These are phyloP conservation scores for Moniliella sp. DNA, from an alignment of 1,284 basidiomycete species.

Conservation along the genomic window DNA sequence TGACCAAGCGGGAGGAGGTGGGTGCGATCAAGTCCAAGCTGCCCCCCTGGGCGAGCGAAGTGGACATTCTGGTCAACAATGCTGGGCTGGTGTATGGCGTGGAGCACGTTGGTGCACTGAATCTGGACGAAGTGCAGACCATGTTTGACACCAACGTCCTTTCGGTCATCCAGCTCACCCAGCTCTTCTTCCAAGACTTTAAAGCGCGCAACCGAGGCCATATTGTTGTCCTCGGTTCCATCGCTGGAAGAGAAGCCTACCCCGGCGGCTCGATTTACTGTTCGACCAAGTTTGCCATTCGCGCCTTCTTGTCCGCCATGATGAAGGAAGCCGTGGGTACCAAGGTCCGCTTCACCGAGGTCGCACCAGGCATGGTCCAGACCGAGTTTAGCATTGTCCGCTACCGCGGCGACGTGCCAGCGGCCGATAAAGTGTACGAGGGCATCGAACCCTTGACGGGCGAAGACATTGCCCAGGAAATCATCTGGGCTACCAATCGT, in stretches of 20 bases:
- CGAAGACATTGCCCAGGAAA: constrained; percentile 56
- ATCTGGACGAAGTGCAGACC: constrained; percentile 46
- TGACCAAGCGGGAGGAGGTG: constrained; percentile 12
- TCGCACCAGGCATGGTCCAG: constrained; percentile 54
- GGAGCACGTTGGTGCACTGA: constrained; percentile 59
- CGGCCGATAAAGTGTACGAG: constrained; percentile 23
- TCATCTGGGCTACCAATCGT: constrained; percentile 77
- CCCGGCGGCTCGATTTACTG: constrained; percentile 35
- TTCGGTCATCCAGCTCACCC: constrained; percentile 62
- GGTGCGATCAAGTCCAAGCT: constrained; percentile 8
- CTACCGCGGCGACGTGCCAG: constrained; percentile 12
- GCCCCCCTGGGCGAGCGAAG: constrained; percentile 20
- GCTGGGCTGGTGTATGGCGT: constrained; percentile 55
- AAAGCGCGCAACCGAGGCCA: constrained; percentile 68
- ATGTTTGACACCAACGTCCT: constrained; percentile 88
- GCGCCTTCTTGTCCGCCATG: constrained; percentile 63
- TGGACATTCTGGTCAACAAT: constrained; percentile 30
- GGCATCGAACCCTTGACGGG: constrained; percentile 22
- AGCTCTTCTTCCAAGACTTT: constrained; percentile 50
- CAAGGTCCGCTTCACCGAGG: constrained; percentile 44
- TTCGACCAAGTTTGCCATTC: constrained; percentile 62
- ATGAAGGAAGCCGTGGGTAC: constrained; percentile 70
- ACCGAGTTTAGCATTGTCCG: constrained; percentile 37
- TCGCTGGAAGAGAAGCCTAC: constrained; percentile 77
- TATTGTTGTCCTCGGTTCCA: constrained; percentile 81